Percentiles rank a stretch among this genome's conserved stretches.
Evolutionary conservation across 2,329 filamentous ascomycete genomes (phyloP).

Genomic region (Penicillium verrucosum): DNA sequence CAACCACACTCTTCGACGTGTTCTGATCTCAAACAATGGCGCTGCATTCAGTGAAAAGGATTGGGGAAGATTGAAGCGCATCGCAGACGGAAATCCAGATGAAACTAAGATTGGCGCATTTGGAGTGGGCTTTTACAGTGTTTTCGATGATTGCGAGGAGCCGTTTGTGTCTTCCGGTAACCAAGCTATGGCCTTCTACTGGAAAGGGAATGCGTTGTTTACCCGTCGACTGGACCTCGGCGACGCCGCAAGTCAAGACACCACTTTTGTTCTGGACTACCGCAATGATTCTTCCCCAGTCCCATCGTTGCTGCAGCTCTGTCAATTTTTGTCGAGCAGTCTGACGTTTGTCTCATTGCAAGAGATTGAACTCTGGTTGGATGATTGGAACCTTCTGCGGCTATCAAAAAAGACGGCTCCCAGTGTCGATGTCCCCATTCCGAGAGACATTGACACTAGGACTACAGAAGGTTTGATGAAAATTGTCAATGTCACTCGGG

Average conservation of each 20-base stretch:
- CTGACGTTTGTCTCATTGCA: constrained; percentile 91
- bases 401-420: constrained; percentile 84
- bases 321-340: constrained; percentile 91
- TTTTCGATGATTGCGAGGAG: constrained; percentile 97
- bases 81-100: constrained; percentile 98
- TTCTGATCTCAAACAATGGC: constrained; percentile 93
- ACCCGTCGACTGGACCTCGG: constrained; percentile 79
- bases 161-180: constrained; percentile 91
- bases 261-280: constrained; percentile 93
- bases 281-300: constrained; percentile 82
- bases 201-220: constrained; percentile 97
- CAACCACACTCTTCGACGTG: constrained; percentile 78
- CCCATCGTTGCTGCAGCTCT: constrained; percentile 78
- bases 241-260: constrained; percentile 63
- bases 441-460: constrained; percentile 72
- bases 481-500: constrained; percentile 73
- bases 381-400: constrained; percentile 76
- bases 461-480: constrained; percentile 89
- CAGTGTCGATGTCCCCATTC: constrained; percentile 67
- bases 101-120: constrained; percentile 99
- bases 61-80: constrained; percentile 89
- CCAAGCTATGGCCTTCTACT: constrained; percentile 97
- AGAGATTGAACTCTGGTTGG: constrained; percentile 83
- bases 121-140: constrained; percentile 96
- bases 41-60: constrained; percentile 83